Base-by-base conservation (phyloP, 345 rosid genomes). In the Gossypium bickii region DNA sequence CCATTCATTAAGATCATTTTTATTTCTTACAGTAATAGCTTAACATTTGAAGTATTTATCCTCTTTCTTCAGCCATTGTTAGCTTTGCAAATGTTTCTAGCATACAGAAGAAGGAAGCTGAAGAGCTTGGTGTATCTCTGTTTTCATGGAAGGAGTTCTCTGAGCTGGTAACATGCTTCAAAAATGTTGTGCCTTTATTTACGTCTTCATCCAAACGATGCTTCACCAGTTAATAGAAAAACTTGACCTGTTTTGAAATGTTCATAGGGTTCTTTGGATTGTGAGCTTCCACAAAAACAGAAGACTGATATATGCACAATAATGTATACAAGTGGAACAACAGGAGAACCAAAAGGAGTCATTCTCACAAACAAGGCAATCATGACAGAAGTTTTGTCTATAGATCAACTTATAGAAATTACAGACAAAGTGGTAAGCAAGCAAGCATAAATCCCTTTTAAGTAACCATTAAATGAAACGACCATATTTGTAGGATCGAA, bases 331-430 rank as follows among this genome's bases (percentile, higher is more conserved):
- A 95, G 99, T 63, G 99, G 99, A 61, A 95, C 99, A 72, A 95
- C 99, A 16, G 98, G 99, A 77, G 99, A 93, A 64, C 98, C 99
- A 0, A 95, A 95, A 85, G 99, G 99, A 67, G 99, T 95, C 15
- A 78, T 91, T 75, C 79, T 93, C 24, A 85, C 80, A 17, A 95
- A 90, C 70, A 86, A 67, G 63, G 92, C 89, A 25, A 73, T 95
- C 72, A 77, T 89, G 81, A 78, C 89, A 13, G 87, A 95, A 90
- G 93, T 90, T 18, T 76, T 95, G 68, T 87, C 97, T 5, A 85
- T 95, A n/a, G 97, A 93, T 61, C 90, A 82, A 56, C 66, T 95
- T 56, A 82, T 93, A 62, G 69, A 20, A 49, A 81, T 80, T 45
- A 93, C 93, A 2, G 97, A 89, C 76, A 82, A 78, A 85, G 80